phyloP scores from a whole-genome alignment of 306 rosid species.

The Quillaja saponaria region DNA sequence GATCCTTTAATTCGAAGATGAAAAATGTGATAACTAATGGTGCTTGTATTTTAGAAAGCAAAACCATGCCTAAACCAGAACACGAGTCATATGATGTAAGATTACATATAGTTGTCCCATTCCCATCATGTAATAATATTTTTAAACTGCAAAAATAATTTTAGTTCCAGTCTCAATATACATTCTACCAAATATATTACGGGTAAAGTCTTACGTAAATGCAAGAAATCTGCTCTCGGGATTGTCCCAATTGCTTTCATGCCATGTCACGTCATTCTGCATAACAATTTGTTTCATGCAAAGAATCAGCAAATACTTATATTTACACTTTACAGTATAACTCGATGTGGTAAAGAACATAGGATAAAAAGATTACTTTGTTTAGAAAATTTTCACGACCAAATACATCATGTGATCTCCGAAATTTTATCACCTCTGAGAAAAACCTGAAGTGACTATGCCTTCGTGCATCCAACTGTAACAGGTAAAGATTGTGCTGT shows the following conservation, averaged over 20 bases:
- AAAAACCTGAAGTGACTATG: conserved; percentile 79
- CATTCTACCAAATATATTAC: conserved; percentile 7
- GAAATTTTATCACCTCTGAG: conserved; percentile 66
- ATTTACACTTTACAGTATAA: conserved; percentile 11
- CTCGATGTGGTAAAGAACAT: conserved; percentile 20
- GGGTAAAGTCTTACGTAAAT: conserved; percentile 73
- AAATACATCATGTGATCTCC: conserved; percentile 54
- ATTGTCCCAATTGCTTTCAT: conserved; percentile 84
- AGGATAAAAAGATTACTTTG: conserved; percentile 48
- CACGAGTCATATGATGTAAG: too few species aligned
- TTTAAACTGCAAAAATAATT: conserved; percentile 7
- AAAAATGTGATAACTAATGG: too few species aligned
- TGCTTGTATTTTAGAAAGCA: too few species aligned
- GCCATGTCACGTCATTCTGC: conserved; percentile 94
- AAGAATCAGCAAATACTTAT: conserved; percentile 1
- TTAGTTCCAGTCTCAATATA: conserved; percentile 12
- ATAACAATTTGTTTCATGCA: conserved; percentile 30
- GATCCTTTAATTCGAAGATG: too few species aligned
- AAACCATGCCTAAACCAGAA: too few species aligned
- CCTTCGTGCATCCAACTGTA: conserved; percentile 66
- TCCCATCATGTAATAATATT: conserved; percentile 10
- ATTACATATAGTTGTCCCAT: too few species aligned
- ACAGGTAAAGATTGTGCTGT: conserved; percentile 27
- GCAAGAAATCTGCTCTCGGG: conserved; percentile 86
- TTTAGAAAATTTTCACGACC: conserved; percentile 63